These are phyloP conservation scores for Cucurbita moschata DNA, from an alignment of 306 rosid genomes.

Conservation along the genomic window DNA sequence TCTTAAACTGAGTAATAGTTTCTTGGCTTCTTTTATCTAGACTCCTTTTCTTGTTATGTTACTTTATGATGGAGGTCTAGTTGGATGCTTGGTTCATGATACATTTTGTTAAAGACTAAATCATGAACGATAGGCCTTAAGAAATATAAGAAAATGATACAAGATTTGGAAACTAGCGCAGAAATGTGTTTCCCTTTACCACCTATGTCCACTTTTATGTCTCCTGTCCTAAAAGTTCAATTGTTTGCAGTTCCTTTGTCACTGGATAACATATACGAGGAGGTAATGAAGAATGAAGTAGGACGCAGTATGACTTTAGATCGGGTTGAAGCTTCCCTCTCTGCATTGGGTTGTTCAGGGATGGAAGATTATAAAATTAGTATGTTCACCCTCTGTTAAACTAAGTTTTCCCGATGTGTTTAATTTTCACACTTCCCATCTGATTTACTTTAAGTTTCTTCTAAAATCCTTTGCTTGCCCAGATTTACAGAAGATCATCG, in stretches of 20 bases:
- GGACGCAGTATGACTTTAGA: conserved; percentile 56
- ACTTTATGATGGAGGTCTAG: neutral
- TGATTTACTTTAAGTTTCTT: neutral
- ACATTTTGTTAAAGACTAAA: neutral
- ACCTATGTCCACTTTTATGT: neutral
- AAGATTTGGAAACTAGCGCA: neutral
- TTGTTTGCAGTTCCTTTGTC: conserved; percentile 55
- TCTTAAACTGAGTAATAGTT: neutral
- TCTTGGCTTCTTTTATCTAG: neutral
- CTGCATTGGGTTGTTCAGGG: conserved; percentile 38
- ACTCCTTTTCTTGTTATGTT: neutral
- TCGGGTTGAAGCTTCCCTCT: conserved; percentile 53
- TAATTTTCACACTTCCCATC: conserved; percentile 7
- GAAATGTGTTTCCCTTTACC: neutral
- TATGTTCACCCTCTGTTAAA: conserved; percentile 10
- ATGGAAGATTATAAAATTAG: conserved; percentile 51
- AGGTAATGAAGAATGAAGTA: conserved; percentile 60
- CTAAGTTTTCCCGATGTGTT: neutral
- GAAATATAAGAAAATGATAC: neutral
- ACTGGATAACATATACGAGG: conserved; percentile 39
- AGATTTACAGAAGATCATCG: conserved; percentile 63
- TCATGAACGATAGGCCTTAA: neutral
- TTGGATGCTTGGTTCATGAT: neutral
- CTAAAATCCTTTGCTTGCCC: conserved; percentile 1
- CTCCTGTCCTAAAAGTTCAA: neutral